Evolutionary conservation across 495 filamentous ascomycete species (phyloP), one percentile per base, ranked within the genome.

Genomic region (Aspergillus panamensis): DNA sequence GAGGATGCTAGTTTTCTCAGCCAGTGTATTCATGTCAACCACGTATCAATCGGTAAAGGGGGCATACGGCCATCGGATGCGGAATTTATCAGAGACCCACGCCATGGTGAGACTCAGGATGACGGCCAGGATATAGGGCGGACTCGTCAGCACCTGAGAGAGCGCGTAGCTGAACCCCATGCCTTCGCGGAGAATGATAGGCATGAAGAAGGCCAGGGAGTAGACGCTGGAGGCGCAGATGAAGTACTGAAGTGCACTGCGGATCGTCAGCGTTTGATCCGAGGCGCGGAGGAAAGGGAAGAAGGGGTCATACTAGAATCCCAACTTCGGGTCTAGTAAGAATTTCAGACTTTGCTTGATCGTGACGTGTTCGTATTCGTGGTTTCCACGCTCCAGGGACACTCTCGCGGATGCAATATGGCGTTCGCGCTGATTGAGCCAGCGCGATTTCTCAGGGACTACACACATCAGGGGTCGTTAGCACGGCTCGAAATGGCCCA

Each of bases 191-290:
- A 48, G 20, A 20, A 48, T 48, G 1, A 48, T 48, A 12, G 45
- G 45, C 45, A 48, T 48, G 17, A 48, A 48, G 45, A 48, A 48
- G 13, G 45, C 45, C 17, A 48, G 19, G 6, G 45, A 48, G 45
- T 48, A 48, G 20, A 48, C 45, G 20, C 45, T 48, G 1, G 45
- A 48, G 0, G 45, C 45, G 45, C 45, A 48, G 1, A 48, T 48
- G 8, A 48, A 48, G 20, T 48, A 48, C 21, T 48, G 45, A 1
- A 25, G 20, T 6, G 45, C 45, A 29, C 45, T 48, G 8, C 16
- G 13, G 29, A 48, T 8, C 3, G 45, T 48, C 45, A 48, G 29
- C 19, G 4, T 48, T 2, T 20, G 13, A 4, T 6, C 8, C 8
- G 9, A 48, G n/a, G n/a, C n/a, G n/a, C n/a, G n/a, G n/a, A n/a